phyloP scores from a whole-genome alignment of 768 basidiomycete species.

The Lentinula boryana region DNA sequence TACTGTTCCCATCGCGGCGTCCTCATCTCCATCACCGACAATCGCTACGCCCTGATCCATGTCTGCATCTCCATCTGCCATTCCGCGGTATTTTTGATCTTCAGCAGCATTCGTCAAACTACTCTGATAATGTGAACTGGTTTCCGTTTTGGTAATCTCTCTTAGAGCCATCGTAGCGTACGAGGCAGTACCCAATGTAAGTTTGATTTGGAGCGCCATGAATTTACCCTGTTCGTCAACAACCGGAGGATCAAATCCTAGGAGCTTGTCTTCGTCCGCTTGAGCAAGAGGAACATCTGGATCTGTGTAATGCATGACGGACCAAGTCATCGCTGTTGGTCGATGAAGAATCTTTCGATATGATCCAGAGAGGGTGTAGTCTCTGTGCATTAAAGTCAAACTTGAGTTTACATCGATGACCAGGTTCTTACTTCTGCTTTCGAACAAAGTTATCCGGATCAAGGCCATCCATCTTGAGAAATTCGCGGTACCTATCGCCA shows the following conservation, averaged over 20 bases:
- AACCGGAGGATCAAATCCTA: slow-evolving; percentile 71
- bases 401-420: not conserved
- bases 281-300: slow-evolving; percentile 90
- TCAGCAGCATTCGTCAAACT: slow-evolving; percentile 69
- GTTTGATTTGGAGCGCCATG: slow-evolving; percentile 77
- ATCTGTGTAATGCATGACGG: slow-evolving; percentile 82
- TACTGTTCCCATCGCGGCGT: not conserved
- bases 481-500: slow-evolving; percentile 82
- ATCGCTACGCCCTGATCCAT: slow-evolving; percentile 22
- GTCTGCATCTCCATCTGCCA: slow-evolving; percentile 22
- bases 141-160: slow-evolving; percentile 93
- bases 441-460: slow-evolving; percentile 87
- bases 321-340: slow-evolving; percentile 80
- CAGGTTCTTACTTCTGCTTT: slow-evolving; percentile 70
- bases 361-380: slow-evolving; percentile 88
- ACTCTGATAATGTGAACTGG: slow-evolving; percentile 88
- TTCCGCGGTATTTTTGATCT: slow-evolving; percentile 75
- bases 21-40: slow-evolving; percentile 14
- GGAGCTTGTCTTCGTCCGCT: slow-evolving; percentile 89
- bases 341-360: slow-evolving; percentile 89
- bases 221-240: slow-evolving; percentile 73
- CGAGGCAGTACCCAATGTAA: slow-evolving; percentile 85
- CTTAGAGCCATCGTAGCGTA: slow-evolving; percentile 98
- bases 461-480: slow-evolving; percentile 78
- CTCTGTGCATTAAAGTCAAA: slow-evolving; percentile 39